Percentiles rank a stretch among this genome's conserved stretches.
Conservation (phyloP, 73 alveolate species). For the Uronychia setigera region DNA sequence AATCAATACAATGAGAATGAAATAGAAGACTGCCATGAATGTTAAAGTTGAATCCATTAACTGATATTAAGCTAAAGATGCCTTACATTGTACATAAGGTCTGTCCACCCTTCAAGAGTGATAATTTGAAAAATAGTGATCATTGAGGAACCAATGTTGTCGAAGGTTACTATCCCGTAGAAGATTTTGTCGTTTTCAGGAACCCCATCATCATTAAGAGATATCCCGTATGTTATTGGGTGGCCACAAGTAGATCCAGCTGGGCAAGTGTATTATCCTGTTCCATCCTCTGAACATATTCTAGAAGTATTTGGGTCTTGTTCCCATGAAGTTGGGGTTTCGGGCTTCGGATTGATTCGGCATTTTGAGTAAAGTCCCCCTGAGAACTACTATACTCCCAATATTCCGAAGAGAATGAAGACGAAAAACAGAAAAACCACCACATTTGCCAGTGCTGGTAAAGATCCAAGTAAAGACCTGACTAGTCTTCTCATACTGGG, state of each 20-base stretch:
- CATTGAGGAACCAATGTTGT: constrained; percentile 20
- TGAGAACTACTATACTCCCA: constrained; percentile 40
- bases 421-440: constrained; percentile 35
- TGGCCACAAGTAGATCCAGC: constrained; percentile 21
- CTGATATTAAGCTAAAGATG: not conserved
- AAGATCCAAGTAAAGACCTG: constrained; percentile 18
- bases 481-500: constrained; percentile 20
- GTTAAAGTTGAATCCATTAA: not conserved
- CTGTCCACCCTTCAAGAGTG: constrained; percentile 46
- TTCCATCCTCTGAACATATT: not conserved
- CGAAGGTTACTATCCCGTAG: constrained; percentile 43
- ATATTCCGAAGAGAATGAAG: constrained; percentile 32
- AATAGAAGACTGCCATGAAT: constrained; percentile 25
- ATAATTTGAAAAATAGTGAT: constrained; percentile 24
- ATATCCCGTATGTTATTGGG: constrained; percentile 12
- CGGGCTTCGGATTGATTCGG: constrained; percentile 28
- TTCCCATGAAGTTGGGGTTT: no score
- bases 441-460: no score
- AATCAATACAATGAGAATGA: constrained; percentile 39
- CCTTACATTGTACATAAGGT: constrained; percentile 14
- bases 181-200: constrained; percentile 17
- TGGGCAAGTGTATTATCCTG: constrained; percentile 18
- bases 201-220: constrained; percentile 28
- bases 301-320: no score
- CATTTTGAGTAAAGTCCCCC: constrained; percentile 26